Evolutionary conservation across 352 stramenopile species (phyloP), one percentile per base, ranked within the genome.

Genomic region (Phytophthora multivora): DNA sequence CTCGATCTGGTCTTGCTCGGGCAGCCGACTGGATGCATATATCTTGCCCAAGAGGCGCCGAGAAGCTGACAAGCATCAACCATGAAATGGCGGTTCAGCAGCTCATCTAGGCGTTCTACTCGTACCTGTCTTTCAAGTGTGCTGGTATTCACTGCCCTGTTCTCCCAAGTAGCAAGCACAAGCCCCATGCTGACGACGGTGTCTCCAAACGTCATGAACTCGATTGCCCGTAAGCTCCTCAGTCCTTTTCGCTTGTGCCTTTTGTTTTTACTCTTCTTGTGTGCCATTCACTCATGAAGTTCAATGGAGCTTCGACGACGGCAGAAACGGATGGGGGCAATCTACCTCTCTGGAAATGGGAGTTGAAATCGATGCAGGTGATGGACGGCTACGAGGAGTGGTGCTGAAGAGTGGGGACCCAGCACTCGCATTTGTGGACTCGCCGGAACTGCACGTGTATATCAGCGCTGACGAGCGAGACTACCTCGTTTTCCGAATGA

Each of bases 331-430:
- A 3, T 91, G 82, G 82, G 79, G 49, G 0, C 80, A 87, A 57
- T 88, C 80, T 6, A 80, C 74, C 8, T 36, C 74, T 9, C 71
- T 90, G 50, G 83, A 91, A 51, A 91, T 88, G 82, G 74, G 78
- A 1, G 45, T 91, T 9, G 78, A 89, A 18, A 60, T 91, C 1
- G 68, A 89, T 60, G 76, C 70, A 2, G 69, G 75, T 21, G 66
- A 79, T 40, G 80, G 78, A 2, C 65, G 64, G 2, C 36, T 91
- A 39, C 71, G 51, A 31, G 78, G 79, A 23, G 66, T 81, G 19
- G 57, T 88, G 39, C 43, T 90, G 5, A 55, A 69, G 2, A 83
- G 64, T 16, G 53, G 52, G 18, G 66, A 74, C 15, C 57, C 69
- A 19, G 57, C 39, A 4, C 47, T 69, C 4, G 78, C 77, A 2